Percentiles rank a stretch among this genome's conserved stretches.
Conservation (phyloP, 768 basidiomycete genomes). For the Saitozyma podzolica region DNA sequence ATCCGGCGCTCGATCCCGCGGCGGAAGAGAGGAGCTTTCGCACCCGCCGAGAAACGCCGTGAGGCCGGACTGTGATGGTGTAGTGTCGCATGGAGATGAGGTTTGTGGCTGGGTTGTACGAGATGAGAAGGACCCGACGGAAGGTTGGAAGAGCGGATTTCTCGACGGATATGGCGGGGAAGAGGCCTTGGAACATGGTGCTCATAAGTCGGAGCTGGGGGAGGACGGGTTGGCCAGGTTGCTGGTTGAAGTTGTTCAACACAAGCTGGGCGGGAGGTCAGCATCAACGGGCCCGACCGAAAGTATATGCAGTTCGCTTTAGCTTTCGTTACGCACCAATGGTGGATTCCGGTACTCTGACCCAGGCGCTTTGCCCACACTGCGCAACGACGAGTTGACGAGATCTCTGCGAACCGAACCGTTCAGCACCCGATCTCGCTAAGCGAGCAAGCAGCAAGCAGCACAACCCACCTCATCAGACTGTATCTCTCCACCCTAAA, state of each 20-base stretch:
- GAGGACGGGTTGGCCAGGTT: constrained; percentile 61
- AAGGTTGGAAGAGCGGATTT: constrained; percentile 63
- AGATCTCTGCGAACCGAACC: constrained; percentile 41
- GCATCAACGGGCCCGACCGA: too few relatives aligned
- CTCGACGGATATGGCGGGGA: constrained; percentile 74
- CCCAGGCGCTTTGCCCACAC: constrained; percentile 51
- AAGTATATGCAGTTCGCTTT: not conserved
- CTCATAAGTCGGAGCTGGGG: constrained; percentile 86
- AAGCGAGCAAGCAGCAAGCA: not conserved
- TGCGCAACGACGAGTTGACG: constrained; percentile 46
- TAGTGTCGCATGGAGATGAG: constrained; percentile 93
- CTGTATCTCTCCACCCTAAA: constrained; percentile 92
- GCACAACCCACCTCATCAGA: constrained; percentile 64
- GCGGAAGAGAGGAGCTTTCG: constrained; percentile 65
- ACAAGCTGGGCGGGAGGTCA: constrained; percentile 66
- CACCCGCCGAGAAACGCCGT: constrained; percentile 89
- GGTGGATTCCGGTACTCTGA: constrained; percentile 78
- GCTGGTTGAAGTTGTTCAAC: constrained; percentile 65
- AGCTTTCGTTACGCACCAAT: constrained; percentile 61
- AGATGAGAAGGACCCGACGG: constrained; percentile 87
- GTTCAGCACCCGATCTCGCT: not conserved
- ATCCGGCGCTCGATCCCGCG: constrained; percentile 30
- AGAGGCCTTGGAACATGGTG: constrained; percentile 94
- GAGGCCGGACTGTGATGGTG: constrained; percentile 89
- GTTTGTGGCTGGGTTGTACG: constrained; percentile 80